Base-by-base conservation (phyloP, 208 protist genomes). In the Crithidia sp. region DNA sequence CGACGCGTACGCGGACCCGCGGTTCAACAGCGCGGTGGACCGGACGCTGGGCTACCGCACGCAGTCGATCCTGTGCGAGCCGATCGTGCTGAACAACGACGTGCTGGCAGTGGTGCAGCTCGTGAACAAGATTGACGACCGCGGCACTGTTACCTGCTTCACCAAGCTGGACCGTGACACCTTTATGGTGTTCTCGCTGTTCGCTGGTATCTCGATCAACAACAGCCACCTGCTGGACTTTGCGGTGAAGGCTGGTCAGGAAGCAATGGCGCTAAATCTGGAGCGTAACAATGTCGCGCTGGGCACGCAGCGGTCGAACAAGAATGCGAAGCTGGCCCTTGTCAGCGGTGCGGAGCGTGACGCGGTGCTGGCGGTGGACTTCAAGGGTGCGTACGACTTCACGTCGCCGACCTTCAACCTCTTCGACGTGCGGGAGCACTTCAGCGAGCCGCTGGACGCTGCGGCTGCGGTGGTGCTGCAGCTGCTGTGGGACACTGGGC, bases 101-200 rank as follows among this genome's bases (percentile, higher is more conserved):
- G 85, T 95, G 66, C 85, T 95, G 57, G 91, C 91, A 3, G 91
- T 95, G n/a, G 88, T 92, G 58, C 91, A 96, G 69, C 83, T 96
- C 7, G 87, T 96, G 39, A 96, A 96, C 74, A 96, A 96, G 71
- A 57, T 96, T 19, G 62, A 82, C 62, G 59, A 68, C 5, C 41
- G 90, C 17, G 87, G 90, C 13, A 64, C 67, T 41, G 85, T 95
- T 52, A 71, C 67, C 16, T 67, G 54, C 45, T 95, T 95, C 58
- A 87, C 78, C 2, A 57, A 17, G 14, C 71, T 53, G 2, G 91
- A 95, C 54, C 83, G 71, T 13, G 87, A 86, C 5, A 94, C 91
- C 0, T 93, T 95, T 77, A 75, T 78, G 55, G 80, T 89, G 36
- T 95, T 95, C 72, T 91, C 88, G 13, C 74, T 92, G 53, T 95